Evolutionary conservation across 805 yeast species (phyloP).

Genomic region (Priceomyces fermenticarens): DNA sequence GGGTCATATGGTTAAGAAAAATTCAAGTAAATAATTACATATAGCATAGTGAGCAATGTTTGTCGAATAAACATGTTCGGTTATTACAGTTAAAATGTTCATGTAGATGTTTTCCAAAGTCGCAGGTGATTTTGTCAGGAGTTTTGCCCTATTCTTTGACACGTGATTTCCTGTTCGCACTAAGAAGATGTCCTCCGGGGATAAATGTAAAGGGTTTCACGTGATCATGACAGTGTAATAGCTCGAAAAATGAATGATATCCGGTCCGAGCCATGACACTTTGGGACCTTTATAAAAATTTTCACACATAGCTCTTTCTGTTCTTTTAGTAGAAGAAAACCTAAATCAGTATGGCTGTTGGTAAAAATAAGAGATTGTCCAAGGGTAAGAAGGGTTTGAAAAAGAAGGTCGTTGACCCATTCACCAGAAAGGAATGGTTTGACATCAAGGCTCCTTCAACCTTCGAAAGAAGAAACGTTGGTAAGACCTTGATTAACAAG

Average conservation of each 20-base stretch:
- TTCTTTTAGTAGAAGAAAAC: neutral
- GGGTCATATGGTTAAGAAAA: conserved; percentile 1
- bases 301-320: conserved; percentile 2
- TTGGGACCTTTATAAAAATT: conserved; percentile 1
- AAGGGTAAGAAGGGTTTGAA: conserved; percentile 90
- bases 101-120: neutral
- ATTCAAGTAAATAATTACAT: conserved; percentile 1
- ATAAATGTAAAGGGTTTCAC: neutral
- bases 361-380: conserved; percentile 83
- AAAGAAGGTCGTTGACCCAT: conserved; percentile 98
- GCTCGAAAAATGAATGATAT: neutral
- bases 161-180: too few relatives aligned
- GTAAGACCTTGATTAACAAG: conserved; percentile 95
- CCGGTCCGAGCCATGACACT: neutral
- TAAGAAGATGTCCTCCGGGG: too few relatives aligned
- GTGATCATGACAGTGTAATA: neutral
- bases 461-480: conserved; percentile 93
- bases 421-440: conserved; percentile 97
- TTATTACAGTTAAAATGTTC: neutral
- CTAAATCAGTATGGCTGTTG: conserved; percentile 61
- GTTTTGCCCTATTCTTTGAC: too few relatives aligned
- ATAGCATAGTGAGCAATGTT: conserved; percentile 30
- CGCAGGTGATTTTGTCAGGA: too few relatives aligned
- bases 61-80: conserved; percentile 44
- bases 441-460: conserved; percentile 97